Conservation (phyloP, 1,284 basidiomycete genomes). For the Cystobasidiaceae sp. region DNA sequence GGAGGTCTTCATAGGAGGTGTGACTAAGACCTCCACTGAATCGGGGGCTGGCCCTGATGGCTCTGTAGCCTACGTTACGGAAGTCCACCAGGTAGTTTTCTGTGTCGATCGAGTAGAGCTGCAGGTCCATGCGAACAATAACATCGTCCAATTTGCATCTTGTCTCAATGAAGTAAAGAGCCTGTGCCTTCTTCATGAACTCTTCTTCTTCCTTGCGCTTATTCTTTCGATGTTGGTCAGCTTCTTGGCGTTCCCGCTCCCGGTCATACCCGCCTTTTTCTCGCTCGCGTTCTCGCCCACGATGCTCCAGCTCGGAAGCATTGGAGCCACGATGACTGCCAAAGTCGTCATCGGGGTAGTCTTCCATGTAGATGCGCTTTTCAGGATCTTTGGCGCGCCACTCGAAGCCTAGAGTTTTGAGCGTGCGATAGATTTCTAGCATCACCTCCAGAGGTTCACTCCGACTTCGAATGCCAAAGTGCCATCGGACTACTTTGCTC, state of each 20-base stretch:
- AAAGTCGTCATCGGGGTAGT: conserved; percentile 16
- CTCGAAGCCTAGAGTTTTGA: conserved; percentile 92
- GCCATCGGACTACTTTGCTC: conserved; percentile 65
- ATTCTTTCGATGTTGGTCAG: conserved; percentile 33
- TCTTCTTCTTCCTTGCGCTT: conserved; percentile 49
- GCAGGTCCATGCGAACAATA: conserved; percentile 94
- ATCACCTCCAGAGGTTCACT: conserved; percentile 99
- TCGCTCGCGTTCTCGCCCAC: neutral
- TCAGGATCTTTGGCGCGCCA: conserved; percentile 58
- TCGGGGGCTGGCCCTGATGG: neutral
- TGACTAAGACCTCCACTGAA: neutral
- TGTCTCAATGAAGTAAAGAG: conserved; percentile 91
- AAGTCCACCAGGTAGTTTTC: conserved; percentile 98
- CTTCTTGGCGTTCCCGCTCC: conserved; percentile 43
- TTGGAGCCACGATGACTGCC: neutral
- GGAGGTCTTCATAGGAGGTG: conserved; percentile 45
- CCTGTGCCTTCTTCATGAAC: conserved; percentile 50
- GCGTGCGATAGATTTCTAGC: conserved; percentile 93
- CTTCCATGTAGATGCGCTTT: conserved; percentile 37
- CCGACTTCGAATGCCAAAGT: conserved; percentile 92
- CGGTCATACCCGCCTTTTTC: conserved; percentile 18
- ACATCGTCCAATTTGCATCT: conserved; percentile 81
- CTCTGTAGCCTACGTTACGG: conserved; percentile 88
- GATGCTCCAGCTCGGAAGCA: neutral
- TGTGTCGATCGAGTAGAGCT: conserved; percentile 91